Evolutionary conservation across 108 stramenopile species (phyloP).

Genomic region (Fistulifera pelliculosa): DNA sequence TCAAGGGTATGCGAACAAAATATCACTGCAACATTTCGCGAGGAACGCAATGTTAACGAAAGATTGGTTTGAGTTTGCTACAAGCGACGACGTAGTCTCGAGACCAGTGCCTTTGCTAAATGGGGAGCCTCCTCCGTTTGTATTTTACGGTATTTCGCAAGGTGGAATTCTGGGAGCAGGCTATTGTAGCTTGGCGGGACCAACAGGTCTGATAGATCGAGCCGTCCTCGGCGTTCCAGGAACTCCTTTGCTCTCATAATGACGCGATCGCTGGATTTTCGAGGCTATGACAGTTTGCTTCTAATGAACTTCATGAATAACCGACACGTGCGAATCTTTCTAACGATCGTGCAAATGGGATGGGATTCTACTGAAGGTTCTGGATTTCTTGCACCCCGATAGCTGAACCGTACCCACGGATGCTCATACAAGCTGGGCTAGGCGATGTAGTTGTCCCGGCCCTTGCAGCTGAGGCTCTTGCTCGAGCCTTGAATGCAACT

Average conservation of each 20-base stretch:
- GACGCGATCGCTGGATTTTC: slow-evolving; percentile 46
- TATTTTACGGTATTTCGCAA: slow-evolving; percentile 73
- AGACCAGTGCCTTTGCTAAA: background rate
- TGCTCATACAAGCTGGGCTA: slow-evolving; percentile 47
- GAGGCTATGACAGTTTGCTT: slow-evolving; percentile 42
- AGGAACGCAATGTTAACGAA: slow-evolving; percentile 11
- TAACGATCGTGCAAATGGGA: slow-evolving; percentile 56
- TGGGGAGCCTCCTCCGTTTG: slow-evolving; percentile 8
- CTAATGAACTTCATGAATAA: slow-evolving; percentile 54
- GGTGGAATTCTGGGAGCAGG: slow-evolving; percentile 70
- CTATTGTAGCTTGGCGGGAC: slow-evolving; percentile 35
- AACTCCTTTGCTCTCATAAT: slow-evolving; percentile 60
- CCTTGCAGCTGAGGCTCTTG: slow-evolving; percentile 53
- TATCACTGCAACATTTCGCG: slow-evolving; percentile 32
- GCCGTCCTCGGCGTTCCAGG: slow-evolving; percentile 58
- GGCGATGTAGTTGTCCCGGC: slow-evolving; percentile 61
- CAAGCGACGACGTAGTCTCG: background rate
- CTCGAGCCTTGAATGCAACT: slow-evolving; percentile 45
- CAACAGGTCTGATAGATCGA: slow-evolving; percentile 41
- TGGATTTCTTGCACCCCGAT: slow-evolving; percentile 43
- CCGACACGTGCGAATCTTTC: slow-evolving; percentile 53
- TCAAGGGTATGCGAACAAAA: slow-evolving; percentile 37
- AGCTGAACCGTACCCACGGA: slow-evolving; percentile 20
- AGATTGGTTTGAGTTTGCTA: slow-evolving; percentile 17
- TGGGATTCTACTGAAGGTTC: slow-evolving; percentile 65